These are phyloP conservation scores for Hyaloscypha hepaticicola DNA, from an alignment of 495 filamentous ascomycete species.

Conservation along the genomic window DNA sequence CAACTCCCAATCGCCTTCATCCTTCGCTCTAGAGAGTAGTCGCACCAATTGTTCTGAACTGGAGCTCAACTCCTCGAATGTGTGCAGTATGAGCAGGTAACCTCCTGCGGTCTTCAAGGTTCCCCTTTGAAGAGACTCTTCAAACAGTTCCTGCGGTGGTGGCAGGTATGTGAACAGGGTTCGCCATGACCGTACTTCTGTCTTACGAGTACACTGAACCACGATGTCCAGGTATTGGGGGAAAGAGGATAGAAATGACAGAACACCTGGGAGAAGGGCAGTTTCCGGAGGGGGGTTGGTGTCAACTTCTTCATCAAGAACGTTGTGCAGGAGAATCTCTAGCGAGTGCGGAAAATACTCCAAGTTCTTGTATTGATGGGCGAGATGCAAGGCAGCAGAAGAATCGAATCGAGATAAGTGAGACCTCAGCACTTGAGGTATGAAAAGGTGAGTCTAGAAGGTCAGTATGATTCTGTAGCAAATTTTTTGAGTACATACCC, in stretches of 20 bases:
- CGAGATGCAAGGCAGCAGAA: conserved; percentile 70
- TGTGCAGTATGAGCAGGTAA: conserved; percentile 93
- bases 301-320: conserved; percentile 94
- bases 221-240: conserved; percentile 90
- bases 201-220: conserved; percentile 97
- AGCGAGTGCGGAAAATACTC: conserved; percentile 91
- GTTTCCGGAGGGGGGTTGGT: conserved; percentile 61
- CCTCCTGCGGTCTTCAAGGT: conserved; percentile 95
- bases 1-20: conserved; percentile 90
- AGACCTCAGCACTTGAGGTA: conserved; percentile 80
- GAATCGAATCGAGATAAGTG: conserved; percentile 70
- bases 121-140: conserved; percentile 79
- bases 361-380: conserved; percentile 78
- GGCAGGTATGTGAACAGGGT: conserved; percentile 90
- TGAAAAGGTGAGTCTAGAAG: conserved; percentile 77
- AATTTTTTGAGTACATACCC: conserved; percentile 50
- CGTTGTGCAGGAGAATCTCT: conserved; percentile 88
- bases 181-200: conserved; percentile 91
- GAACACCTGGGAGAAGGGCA: conserved; percentile 80
- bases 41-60: conserved; percentile 80
- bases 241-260: conserved; percentile 87
- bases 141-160: conserved; percentile 85
- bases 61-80: conserved; percentile 79
- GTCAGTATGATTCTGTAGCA: conserved; percentile 1
- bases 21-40: conserved; percentile 76